Base-by-base conservation (phyloP, 257 asterid genomes). In the Jacaranda copaia region DNA sequence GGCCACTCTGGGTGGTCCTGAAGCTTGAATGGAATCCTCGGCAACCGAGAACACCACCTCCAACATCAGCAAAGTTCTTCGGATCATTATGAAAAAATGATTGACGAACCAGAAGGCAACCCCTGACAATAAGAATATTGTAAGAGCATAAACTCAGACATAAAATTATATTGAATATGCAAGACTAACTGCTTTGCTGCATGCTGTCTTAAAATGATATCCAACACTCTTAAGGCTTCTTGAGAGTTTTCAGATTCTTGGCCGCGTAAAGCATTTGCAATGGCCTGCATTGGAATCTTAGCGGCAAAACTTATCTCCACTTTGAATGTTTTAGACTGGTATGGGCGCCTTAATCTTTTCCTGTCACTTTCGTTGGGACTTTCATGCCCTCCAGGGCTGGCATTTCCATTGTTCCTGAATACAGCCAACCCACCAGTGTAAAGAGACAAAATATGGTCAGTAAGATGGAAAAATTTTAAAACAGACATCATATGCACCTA, bases 21-120 rank as follows among this genome's bases (percentile, higher is more conserved):
- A 95, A 95, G 83, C 99, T 95, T 0, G 96, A 87, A 78, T 94
- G 98, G 77, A 94, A 92, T 19, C 99, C 99, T 42, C 97, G 90
- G 77, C 97, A 91, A 19, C 97, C 97, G 16, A 88, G 92, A 77
- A 93, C 90, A 35, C 99, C 99, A 4, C 97, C 98, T 16, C 98
- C 98, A 65, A 95, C 95, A 19, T 95, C 96, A 73, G 85, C 75
- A 80, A 93, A 95, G 72, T 83, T 89, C 76, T 55, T 87, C 0
- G 93, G 87, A 55, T 93, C 93, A 66, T 93, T 90, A 20, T 93
- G 93, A 73, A 93, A 93, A 78, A 86, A 93, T 0, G 98, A 93
- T 48, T 93, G 98, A 0, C 97, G 95, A 46, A 93, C 98, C 60
- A 93, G 87, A 2, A 93, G 79, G 74, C 98, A 93, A 35, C 97